These are phyloP conservation scores for Phytophthora cryptogea DNA, from an alignment of 352 stramenopile genomes.

Conservation along the genomic window DNA sequence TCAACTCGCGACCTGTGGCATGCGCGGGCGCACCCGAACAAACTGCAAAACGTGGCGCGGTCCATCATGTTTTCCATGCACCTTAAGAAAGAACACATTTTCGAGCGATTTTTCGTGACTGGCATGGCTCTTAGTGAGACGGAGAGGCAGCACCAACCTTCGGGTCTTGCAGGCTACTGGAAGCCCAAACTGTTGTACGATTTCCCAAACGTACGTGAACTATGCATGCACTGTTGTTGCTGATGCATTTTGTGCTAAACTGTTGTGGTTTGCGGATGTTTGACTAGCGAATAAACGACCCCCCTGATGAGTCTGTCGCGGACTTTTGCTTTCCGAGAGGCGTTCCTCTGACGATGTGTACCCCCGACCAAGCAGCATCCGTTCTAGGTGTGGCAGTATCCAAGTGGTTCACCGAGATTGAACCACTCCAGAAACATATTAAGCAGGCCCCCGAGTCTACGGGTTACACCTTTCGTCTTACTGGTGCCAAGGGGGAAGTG, in stretches of 20 bases:
- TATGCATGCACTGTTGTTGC: conserved; percentile 8
- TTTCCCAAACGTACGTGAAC: conserved; percentile 57
- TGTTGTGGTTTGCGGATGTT: conserved; percentile 3
- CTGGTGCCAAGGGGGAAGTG: conserved; percentile 81
- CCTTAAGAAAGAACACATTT: conserved; percentile 80
- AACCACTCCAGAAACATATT: conserved; percentile 62
- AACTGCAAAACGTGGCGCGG: conserved; percentile 64
- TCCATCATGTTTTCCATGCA: conserved; percentile 85
- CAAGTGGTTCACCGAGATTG: conserved; percentile 71
- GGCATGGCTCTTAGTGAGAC: conserved; percentile 45
- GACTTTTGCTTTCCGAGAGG: conserved; percentile 86
- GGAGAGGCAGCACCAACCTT: conserved; percentile 36
- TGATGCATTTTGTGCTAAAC: neutral
- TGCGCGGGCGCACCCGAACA: conserved; percentile 43
- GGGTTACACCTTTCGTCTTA: conserved; percentile 85
- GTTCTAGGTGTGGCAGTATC: conserved; percentile 64
- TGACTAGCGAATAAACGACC: conserved; percentile 33
- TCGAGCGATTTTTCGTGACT: conserved; percentile 83
- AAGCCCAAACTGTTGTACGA: conserved; percentile 78
- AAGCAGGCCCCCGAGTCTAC: conserved; percentile 64
- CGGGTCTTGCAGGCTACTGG: conserved; percentile 55
- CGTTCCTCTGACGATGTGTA: conserved; percentile 66
- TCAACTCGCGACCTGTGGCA: conserved; percentile 67
- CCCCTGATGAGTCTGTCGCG: conserved; percentile 56
- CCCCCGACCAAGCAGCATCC: conserved; percentile 47